phyloP scores from a whole-genome alignment of 306 rosid species.

The Clitoria ternatea region DNA sequence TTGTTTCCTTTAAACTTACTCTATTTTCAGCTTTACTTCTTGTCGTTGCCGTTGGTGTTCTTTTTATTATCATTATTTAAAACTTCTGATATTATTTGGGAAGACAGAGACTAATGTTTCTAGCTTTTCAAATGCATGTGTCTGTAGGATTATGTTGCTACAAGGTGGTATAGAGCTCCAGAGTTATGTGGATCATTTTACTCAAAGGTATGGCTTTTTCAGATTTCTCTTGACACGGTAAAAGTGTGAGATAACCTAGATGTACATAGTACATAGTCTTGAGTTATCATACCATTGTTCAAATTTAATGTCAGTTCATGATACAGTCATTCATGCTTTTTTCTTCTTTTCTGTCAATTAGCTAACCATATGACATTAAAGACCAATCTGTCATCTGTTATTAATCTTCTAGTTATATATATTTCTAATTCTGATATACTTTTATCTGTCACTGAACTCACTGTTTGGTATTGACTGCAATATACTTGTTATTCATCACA shows the following conservation, averaged over 20 bases:
- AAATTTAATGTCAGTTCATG: neutral
- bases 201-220: conserved; percentile 62
- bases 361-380: neutral
- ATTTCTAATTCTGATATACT: neutral
- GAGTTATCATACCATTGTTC: neutral
- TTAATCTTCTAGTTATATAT: neutral
- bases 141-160: conserved; percentile 93
- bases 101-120: neutral
- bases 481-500: neutral
- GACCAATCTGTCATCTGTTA: neutral
- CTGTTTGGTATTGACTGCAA: neutral
- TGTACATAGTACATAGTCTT: neutral
- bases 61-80: neutral
- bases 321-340: neutral
- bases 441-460: neutral
- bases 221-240: conserved; percentile 8
- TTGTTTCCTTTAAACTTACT: neutral
- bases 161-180: conserved; percentile 99
- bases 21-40: neutral
- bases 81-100: neutral
- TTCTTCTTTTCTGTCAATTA: neutral
- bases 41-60: neutral
- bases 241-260: neutral
- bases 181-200: conserved; percentile 96
- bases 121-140: neutral